These are phyloP conservation scores for Tylopilus sp. DNA, from an alignment of 768 basidiomycete genomes.

Conservation along the genomic window DNA sequence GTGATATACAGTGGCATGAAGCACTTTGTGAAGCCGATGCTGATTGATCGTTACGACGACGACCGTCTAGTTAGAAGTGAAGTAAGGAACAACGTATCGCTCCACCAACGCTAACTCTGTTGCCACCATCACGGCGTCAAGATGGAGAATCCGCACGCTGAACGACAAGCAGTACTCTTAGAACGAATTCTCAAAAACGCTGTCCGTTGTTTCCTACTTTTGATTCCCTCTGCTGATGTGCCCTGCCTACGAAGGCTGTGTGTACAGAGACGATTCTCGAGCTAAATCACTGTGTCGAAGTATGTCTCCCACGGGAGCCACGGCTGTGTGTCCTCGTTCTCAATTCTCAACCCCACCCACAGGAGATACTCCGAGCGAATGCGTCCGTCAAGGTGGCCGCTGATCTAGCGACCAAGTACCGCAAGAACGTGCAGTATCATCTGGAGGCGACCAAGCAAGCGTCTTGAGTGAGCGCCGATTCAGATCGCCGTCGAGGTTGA, in stretches of 20 bases:
- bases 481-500: no score
- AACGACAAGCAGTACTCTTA: conserved; percentile 85
- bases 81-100: not conserved
- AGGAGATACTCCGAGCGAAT: conserved; percentile 83
- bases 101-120: not conserved
- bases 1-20: not conserved
- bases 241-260: conserved; percentile 67
- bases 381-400: conserved; percentile 76
- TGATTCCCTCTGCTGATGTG: not conserved
- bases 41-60: conserved; percentile 3
- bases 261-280: conserved; percentile 90
- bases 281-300: conserved; percentile 85
- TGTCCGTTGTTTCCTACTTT: conserved; percentile 40
- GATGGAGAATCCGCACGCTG: conserved; percentile 97
- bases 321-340: no score
- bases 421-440: conserved; percentile 92
- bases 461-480: conserved; percentile 1
- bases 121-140: conserved; percentile 6
- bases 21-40: no score
- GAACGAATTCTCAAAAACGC: conserved; percentile 90
- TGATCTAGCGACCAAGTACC: conserved; percentile 81
- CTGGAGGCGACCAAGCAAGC: conserved; percentile 62
- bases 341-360: no score
- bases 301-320: conserved; percentile 30
- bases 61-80: not conserved